Evolutionary conservation across 371 early-diverging fungal species (phyloP), one percentile per base, ranked within the genome.

Genomic region (Lichtheimia corymbifera): DNA sequence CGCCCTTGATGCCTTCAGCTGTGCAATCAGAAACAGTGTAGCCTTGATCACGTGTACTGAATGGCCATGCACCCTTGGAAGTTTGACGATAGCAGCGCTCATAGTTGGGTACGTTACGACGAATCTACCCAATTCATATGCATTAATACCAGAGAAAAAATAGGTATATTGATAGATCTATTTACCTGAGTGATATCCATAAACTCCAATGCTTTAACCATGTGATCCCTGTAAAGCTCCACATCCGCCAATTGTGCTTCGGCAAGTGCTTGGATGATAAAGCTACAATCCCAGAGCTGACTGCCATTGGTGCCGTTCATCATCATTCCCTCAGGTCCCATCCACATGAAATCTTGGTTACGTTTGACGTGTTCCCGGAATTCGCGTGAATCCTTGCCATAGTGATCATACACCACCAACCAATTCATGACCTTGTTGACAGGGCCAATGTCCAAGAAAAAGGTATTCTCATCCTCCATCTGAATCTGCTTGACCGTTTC

Each of bases 301-400:
- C 92, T 92, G 5, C 99, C 99, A 63, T 97, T 97, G 25, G 98
- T 98, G n/a, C 98, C 97, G 70, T 92, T 91, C 86, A 93, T 92
- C 82, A 93, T 91, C 91, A 98, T 90, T 11, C 99, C 99, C 62
- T 91, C 92, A 27, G 78, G 69, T 25, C 92, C 87, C 84, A 96
- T 83, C 89, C 96, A 97, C 84, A 97, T 73, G 63, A 91, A 95
- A 64, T 97, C 98, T 27, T 77, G 71, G 52, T 88, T 79, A 41
- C 92, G 85, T 28, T 76, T 75, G 14, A 85, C 80, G 77, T 97
- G 95, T 59, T 83, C 75, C 51, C 80, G 71, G 82, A 96, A 97
- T 51, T 86, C 82, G 43, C 77, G 70, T 13, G 92, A 92, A 55
- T 93, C 92, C n/a, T 85, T 81, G 17, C 99, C 97, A 58, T 96